A percentile compares a stretch with the other conserved stretches of the same genome.
Evolutionary conservation across 108 stramenopile species (phyloP).

Genomic region (Cylindrotheca closterium): DNA sequence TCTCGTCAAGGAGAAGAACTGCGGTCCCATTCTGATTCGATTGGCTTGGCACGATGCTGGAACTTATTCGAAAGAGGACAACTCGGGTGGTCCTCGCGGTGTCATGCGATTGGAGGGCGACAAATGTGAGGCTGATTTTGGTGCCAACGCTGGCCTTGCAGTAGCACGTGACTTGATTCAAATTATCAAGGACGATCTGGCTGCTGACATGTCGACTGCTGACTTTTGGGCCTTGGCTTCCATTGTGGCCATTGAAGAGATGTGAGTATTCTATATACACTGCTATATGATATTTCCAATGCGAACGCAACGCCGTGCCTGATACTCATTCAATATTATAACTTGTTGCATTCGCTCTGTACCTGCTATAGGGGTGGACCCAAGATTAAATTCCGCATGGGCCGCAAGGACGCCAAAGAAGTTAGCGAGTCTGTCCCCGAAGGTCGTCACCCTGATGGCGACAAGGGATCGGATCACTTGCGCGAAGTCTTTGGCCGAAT

Average conservation of each 20-base stretch:
- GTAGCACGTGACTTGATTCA: conserved; percentile 64
- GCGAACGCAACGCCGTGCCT: background rate
- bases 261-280: background rate
- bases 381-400: conserved; percentile 54
- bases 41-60: conserved; percentile 81
- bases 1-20: conserved; percentile 43
- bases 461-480: conserved; percentile 70
- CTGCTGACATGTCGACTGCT: conserved; percentile 54
- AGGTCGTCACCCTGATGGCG: conserved; percentile 81
- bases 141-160: conserved; percentile 71
- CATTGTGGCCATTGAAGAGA: conserved; percentile 56
- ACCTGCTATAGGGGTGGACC: conserved; percentile 55
- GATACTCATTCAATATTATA: background rate
- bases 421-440: conserved; percentile 42
- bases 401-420: conserved; percentile 49
- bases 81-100: conserved; percentile 55
- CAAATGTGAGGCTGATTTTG: conserved; percentile 48
- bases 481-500: conserved; percentile 88
- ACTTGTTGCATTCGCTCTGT: background rate
- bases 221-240: conserved; percentile 85
- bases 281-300: conserved; percentile 11
- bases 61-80: conserved; percentile 55
- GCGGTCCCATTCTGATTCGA: conserved; percentile 41
- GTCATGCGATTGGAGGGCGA: conserved; percentile 72
- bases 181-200: conserved; percentile 67